These are phyloP conservation scores for Rhodotorula glutinis DNA, from an alignment of 1,284 basidiomycete genomes.

Conservation along the genomic window DNA sequence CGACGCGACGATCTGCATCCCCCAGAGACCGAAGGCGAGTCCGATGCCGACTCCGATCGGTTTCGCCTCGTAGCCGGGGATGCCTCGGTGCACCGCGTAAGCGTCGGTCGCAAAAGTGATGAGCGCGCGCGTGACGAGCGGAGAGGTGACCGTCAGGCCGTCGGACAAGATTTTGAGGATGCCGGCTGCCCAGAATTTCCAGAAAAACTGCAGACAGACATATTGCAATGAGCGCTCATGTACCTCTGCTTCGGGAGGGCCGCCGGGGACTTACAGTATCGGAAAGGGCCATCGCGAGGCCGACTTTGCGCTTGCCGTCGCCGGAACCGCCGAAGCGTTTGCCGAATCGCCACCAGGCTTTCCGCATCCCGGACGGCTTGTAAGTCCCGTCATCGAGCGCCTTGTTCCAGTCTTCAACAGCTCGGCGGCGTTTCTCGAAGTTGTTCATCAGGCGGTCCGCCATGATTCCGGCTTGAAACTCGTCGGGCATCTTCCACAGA, in stretches of 20 bases:
- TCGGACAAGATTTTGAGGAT: constrained; percentile 64
- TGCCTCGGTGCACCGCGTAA: constrained; percentile 56
- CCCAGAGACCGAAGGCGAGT: constrained; percentile 65
- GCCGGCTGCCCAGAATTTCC: constrained; percentile 78
- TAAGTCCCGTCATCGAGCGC: constrained; percentile 42
- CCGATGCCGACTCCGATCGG: constrained; percentile 70
- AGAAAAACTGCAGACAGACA: constrained; percentile 61
- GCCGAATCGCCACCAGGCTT: constrained; percentile 33
- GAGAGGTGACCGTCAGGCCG: constrained; percentile 18
- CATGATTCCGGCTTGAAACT: constrained; percentile 56
- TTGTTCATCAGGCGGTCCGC: constrained; percentile 50
- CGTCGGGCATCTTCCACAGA: constrained; percentile 54
- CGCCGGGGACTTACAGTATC: constrained; percentile 25
- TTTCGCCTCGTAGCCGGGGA: constrained; percentile 56
- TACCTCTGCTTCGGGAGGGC: no score
- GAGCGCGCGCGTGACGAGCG: constrained; percentile 65
- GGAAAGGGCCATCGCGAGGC: constrained; percentile 27
- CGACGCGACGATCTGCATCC: constrained; percentile 66
- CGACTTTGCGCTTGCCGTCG: constrained; percentile 32
- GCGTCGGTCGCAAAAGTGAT: constrained; percentile 71
- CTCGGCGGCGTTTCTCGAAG: constrained; percentile 42
- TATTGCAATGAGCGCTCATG: no score
- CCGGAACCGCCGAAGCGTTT: constrained; percentile 36
- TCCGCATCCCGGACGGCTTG: constrained; percentile 29
- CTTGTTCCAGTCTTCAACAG: constrained; percentile 48